Base-by-base conservation (phyloP, 2,329 filamentous ascomycete species). In the Hysterium pulicare region DNA sequence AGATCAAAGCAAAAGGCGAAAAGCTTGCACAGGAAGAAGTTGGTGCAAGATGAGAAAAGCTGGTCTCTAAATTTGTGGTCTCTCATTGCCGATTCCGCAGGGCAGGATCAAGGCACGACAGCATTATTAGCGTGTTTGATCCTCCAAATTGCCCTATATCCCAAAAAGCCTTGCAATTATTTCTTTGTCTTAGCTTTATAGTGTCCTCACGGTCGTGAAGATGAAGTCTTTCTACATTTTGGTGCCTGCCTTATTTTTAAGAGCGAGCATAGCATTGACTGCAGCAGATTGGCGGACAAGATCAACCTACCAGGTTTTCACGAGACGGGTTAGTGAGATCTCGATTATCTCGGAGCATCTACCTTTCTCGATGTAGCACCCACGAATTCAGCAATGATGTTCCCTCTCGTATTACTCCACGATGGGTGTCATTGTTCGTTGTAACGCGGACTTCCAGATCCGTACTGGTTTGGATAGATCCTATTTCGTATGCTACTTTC, bases 241-340 rank as follows among this genome's bases (percentile, higher is more conserved):
- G 24, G 8, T 28, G 24, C 24, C 13, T 13, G 7, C 24, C 24
- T 28, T 28, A 28, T 13, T 37, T 11, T 21, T 23, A 7, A 24
- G 21, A 4, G 17, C 13, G 5, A 22, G 34, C 20, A 13, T 21
- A 22, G 55, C 57, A 33, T 61, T 61, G 11, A 53, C 53, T 38
- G 51, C 57, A 30, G 52, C 50, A 5, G 51, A 67, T 30, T 70
- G 67, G 67, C 52, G 63, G 19, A 53, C 50, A 26, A 46, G 55
- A 36, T 61, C 54, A 21, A 68, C 69, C 35, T 70, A 69, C 46
- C 67, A 70, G 47, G 55, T 70, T 30, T 40, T 70, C 19, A 70
- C 67, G 4, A n/a, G 67, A 70, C 46, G 53, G 67, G 38, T 54
- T 37, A 11, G 34, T 23, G 22, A 13, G n/a, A n/a, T n/a, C n/a